phyloP scores from a whole-genome alignment of 2,329 filamentous ascomycete species.

The Alternaria longipes region DNA sequence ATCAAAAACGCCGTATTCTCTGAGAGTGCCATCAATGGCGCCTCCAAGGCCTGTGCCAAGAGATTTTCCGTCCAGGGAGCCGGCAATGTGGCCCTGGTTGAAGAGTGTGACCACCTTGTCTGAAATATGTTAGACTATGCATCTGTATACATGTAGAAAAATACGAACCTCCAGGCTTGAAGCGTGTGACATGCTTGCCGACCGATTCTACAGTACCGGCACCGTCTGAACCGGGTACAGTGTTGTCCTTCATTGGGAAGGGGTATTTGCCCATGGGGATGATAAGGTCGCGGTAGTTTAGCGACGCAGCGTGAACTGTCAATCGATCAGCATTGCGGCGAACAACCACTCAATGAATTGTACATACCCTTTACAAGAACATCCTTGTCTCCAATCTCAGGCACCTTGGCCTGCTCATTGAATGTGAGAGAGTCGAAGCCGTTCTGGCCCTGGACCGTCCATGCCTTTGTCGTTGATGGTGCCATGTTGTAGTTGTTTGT shows the following conservation, averaged over 20 bases:
- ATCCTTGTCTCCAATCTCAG: slow-evolving; percentile 72
- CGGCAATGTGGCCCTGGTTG: slow-evolving; percentile 65
- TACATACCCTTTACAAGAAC: slow-evolving; percentile 71
- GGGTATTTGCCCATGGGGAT: slow-evolving; percentile 59
- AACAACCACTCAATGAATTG: neutral
- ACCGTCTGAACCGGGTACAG: slow-evolving; percentile 62
- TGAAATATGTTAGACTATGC: slow-evolving; percentile 13
- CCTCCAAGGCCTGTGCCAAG: slow-evolving; percentile 71
- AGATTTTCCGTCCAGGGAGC: slow-evolving; percentile 53
- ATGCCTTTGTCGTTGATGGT: slow-evolving; percentile 63
- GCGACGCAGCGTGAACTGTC: slow-evolving; percentile 57
- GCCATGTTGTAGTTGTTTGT: slow-evolving; percentile 37
- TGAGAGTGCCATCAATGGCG: slow-evolving; percentile 71
- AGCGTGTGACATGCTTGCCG: slow-evolving; percentile 64
- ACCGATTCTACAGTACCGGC: slow-evolving; percentile 63
- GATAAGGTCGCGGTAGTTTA: slow-evolving; percentile 62
- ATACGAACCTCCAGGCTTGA: slow-evolving; percentile 59
- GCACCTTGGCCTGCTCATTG: slow-evolving; percentile 62
- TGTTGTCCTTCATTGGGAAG: slow-evolving; percentile 52
- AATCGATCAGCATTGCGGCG: slow-evolving; percentile 12
- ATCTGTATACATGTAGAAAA: neutral
- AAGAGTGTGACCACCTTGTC: slow-evolving; percentile 71
- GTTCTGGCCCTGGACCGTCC: slow-evolving; percentile 63
- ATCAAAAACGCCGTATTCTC: slow-evolving; percentile 72
- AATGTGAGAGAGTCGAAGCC: slow-evolving; percentile 70